Evolutionary conservation across 2,329 filamentous ascomycete genomes (phyloP).

Genomic region (Sporothrix protearum): DNA sequence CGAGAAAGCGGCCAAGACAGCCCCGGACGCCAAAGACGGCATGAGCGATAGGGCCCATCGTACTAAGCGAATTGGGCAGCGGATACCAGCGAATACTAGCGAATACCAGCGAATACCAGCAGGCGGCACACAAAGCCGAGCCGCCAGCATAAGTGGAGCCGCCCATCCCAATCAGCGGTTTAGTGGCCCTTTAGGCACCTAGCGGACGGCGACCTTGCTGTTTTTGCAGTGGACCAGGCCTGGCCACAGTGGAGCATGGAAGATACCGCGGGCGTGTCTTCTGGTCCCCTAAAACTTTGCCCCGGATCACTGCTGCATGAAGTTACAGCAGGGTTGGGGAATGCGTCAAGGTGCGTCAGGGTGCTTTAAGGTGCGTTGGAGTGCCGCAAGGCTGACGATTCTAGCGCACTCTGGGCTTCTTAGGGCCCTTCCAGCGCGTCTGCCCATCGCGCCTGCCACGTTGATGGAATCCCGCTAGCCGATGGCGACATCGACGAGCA

Average conservation of each 20-base stretch:
- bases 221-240: conserved; percentile 10
- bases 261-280: background rate
- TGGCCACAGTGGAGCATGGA: background rate
- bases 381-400: conserved; percentile 22
- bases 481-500: conserved; percentile 25
- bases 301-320: conserved; percentile 15
- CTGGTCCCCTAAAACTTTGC: conserved; percentile 7
- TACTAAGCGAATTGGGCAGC: conserved; percentile 9
- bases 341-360: background rate
- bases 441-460: background rate
- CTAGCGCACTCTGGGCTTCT: conserved; percentile 9
- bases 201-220: conserved; percentile 15
- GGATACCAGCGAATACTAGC: background rate
- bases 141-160: background rate
- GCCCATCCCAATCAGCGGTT: background rate
- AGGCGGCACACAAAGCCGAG: background rate
- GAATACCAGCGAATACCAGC: background rate
- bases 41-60: background rate
- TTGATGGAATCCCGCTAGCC: conserved; percentile 20
- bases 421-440: background rate
- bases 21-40: background rate
- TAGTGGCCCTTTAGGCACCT: background rate
- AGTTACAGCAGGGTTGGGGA: conserved; percentile 5
- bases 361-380: background rate
- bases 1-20: background rate